phyloP scores from a whole-genome alignment of 306 rosid genomes.

The Cucurbita moschata region DNA sequence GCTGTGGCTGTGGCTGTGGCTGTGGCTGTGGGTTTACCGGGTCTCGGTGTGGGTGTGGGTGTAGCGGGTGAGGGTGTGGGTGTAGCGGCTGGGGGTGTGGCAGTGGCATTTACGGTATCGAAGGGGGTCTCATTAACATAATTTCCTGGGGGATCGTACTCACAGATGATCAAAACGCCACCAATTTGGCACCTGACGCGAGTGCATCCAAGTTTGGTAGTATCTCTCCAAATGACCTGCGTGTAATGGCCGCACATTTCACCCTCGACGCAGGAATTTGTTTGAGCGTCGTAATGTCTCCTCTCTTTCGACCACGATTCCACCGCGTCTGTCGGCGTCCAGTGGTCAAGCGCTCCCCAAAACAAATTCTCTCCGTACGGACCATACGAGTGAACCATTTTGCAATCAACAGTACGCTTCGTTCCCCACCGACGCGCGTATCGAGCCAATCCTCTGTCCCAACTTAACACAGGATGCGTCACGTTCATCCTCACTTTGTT shows the following conservation, averaged over 20 bases:
- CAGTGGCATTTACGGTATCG: background rate
- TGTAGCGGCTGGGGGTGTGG: too few relatives aligned
- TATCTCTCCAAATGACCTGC: constrained; percentile 50
- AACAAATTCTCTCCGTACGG: constrained; percentile 51
- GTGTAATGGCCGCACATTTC: constrained; percentile 55
- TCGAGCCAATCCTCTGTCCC: constrained; percentile 33
- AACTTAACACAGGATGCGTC: constrained; percentile 3
- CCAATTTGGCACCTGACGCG: constrained; percentile 14
- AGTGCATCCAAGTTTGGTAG: constrained; percentile 30
- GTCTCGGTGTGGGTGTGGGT: too few relatives aligned
- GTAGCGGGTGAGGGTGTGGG: too few relatives aligned
- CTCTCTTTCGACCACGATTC: constrained; percentile 29
- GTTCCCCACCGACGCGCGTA: constrained; percentile 20
- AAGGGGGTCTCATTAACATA: constrained; percentile 28
- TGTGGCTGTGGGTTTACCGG: too few relatives aligned
- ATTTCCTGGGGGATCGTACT: constrained; percentile 62
- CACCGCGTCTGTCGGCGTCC: constrained; percentile 26
- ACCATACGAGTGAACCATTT: constrained; percentile 17
- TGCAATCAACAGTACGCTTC: constrained; percentile 21
- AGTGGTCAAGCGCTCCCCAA: constrained; percentile 28
- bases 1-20: too few relatives aligned
- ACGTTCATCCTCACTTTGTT: constrained; percentile 20
- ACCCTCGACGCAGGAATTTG: constrained; percentile 9
- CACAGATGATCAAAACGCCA: constrained; percentile 25
- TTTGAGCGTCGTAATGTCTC: background rate